These are phyloP conservation scores for Kodamaea arcana DNA, from an alignment of 1,139 yeast genomes.

Conservation along the genomic window DNA sequence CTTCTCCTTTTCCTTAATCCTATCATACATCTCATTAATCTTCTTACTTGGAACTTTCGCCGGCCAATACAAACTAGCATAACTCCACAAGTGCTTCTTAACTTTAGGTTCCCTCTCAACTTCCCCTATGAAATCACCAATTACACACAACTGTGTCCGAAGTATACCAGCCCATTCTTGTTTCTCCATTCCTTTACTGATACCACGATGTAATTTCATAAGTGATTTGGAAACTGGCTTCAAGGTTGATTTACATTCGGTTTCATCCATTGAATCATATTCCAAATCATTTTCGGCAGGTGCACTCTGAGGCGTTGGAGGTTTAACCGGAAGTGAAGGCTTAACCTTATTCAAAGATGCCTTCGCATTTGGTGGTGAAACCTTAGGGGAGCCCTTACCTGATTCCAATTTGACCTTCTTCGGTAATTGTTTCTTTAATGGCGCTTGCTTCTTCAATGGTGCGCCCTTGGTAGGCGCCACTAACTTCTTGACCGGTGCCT, in stretches of 20 bases:
- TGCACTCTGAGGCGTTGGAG: slow-evolving; percentile 1
- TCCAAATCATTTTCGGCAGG: slow-evolving; percentile 45
- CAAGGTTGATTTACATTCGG: slow-evolving; percentile 58
- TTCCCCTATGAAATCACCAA: slow-evolving; percentile 64
- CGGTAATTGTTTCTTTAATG: too few species aligned
- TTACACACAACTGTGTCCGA: slow-evolving; percentile 68
- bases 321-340: background rate
- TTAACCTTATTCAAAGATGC: slow-evolving; percentile 2
- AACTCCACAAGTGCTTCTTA: slow-evolving; percentile 81
- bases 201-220: slow-evolving; percentile 68
- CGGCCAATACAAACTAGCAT: slow-evolving; percentile 93
- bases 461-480: background rate
- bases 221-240: slow-evolving; percentile 74
- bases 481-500: slow-evolving; percentile 2
- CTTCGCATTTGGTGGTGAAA: slow-evolving; percentile 13
- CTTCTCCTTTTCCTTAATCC: slow-evolving; percentile 34
- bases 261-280: slow-evolving; percentile 81
- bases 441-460: slow-evolving; percentile 4
- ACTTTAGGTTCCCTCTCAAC: slow-evolving; percentile 26
- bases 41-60: slow-evolving; percentile 78
- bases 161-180: slow-evolving; percentile 79
- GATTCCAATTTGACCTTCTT: slow-evolving; percentile 14
- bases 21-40: slow-evolving; percentile 80
- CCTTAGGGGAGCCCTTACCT: too few species aligned
- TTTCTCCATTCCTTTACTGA: slow-evolving; percentile 71